These are phyloP conservation scores for Collybia nuda DNA, from an alignment of 768 basidiomycete genomes.

Conservation along the genomic window DNA sequence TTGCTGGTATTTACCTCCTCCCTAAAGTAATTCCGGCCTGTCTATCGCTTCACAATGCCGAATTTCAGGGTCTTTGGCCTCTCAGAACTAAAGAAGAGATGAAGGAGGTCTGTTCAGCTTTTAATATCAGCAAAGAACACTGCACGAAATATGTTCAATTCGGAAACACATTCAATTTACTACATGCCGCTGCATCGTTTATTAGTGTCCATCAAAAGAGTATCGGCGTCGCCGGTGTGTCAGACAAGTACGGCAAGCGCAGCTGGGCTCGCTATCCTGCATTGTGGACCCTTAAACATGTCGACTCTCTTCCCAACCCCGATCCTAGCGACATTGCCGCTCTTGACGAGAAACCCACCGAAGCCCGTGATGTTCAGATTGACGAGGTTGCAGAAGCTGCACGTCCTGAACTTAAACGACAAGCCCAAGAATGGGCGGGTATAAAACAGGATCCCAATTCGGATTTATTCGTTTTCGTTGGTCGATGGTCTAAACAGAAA, in stretches of 20 bases:
- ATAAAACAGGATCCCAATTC: slow-evolving; percentile 89
- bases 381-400: slow-evolving; percentile 85
- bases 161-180: slow-evolving; percentile 95
- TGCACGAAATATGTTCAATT: slow-evolving; percentile 98
- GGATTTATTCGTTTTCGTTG: slow-evolving; percentile 94
- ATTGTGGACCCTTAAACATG: slow-evolving; percentile 93
- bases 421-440: slow-evolving; percentile 94
- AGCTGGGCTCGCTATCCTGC: slow-evolving; percentile 97
- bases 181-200: slow-evolving; percentile 91
- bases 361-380: slow-evolving; percentile 70
- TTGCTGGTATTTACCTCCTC: slow-evolving; percentile 87
- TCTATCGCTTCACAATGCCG: slow-evolving; percentile 93
- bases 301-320: slow-evolving; percentile 93
- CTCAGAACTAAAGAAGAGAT: slow-evolving; percentile 96
- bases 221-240: slow-evolving; percentile 93
- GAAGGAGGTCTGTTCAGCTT: slow-evolving; percentile 97
- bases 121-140: slow-evolving; percentile 95
- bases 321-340: slow-evolving; percentile 95
- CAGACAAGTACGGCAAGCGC: slow-evolving; percentile 97
- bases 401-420: slow-evolving; percentile 86
- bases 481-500: slow-evolving; percentile 98
- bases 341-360: slow-evolving; percentile 75
- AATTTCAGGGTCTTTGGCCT: slow-evolving; percentile 97
- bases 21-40: slow-evolving; percentile 90
- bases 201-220: slow-evolving; percentile 93